phyloP scores from a whole-genome alignment of 2,329 filamentous ascomycete species.

The Stagonosporopsis cucurbitacearum region DNA sequence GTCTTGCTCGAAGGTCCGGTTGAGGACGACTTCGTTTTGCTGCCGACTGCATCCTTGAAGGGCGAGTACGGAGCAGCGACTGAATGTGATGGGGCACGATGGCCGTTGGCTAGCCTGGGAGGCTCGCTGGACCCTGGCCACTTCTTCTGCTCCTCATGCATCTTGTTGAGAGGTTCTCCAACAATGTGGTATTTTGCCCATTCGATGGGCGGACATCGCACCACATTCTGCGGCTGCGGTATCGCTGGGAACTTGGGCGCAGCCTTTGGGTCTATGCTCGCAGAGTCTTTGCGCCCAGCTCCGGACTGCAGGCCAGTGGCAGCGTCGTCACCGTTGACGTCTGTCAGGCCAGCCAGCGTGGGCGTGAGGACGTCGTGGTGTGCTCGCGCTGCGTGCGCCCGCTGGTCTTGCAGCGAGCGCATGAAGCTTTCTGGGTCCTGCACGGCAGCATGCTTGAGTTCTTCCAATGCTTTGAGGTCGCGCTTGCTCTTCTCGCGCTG shows the following conservation, averaged over 20 bases:
- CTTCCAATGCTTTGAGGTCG: slow-evolving; percentile 74
- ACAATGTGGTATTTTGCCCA: slow-evolving; percentile 95
- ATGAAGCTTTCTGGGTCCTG: slow-evolving; percentile 75
- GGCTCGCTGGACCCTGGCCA: slow-evolving; percentile 50
- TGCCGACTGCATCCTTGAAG: slow-evolving; percentile 58
- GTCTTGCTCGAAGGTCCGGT: slow-evolving; percentile 33
- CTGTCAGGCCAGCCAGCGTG: slow-evolving; percentile 47
- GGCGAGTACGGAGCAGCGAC: slow-evolving; percentile 67
- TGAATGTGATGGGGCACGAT: slow-evolving; percentile 57
- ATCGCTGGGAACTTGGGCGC: slow-evolving; percentile 64
- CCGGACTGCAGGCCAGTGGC: slow-evolving; percentile 22
- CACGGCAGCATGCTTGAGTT: slow-evolving; percentile 73
- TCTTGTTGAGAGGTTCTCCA: slow-evolving; percentile 79
- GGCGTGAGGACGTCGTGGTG: slow-evolving; percentile 45
- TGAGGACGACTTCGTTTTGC: slow-evolving; percentile 30
- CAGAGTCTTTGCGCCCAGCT: slow-evolving; percentile 40
- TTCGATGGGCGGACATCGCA: slow-evolving; percentile 87
- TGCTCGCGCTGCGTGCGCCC: slow-evolving; percentile 46
- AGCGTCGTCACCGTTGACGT: slow-evolving; percentile 32
- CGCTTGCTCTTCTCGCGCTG: slow-evolving; percentile 78
- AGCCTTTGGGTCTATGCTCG: slow-evolving; percentile 22
- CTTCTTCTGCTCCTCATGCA: slow-evolving; percentile 79
- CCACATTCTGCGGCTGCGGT: slow-evolving; percentile 79
- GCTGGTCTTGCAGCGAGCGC: slow-evolving; percentile 69
- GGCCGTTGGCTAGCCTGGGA: slow-evolving; percentile 42